phyloP scores from a whole-genome alignment of 257 asterid species.

The Capsicum rhomboideum region DNA sequence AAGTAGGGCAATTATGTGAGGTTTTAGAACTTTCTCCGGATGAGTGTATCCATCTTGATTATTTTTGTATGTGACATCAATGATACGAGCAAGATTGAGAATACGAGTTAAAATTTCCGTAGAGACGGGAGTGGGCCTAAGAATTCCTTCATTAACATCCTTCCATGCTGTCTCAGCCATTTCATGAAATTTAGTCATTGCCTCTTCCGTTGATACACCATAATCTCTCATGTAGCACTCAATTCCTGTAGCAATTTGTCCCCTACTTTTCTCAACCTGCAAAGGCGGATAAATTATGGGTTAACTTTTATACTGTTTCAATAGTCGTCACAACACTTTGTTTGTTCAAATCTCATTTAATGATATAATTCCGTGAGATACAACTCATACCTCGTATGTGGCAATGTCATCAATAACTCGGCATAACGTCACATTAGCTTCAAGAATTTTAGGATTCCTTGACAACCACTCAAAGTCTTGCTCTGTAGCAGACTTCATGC shows the following conservation, averaged over 20 bases:
- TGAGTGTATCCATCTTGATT: constrained; percentile 36
- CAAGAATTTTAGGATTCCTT: background rate
- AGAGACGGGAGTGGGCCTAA: constrained; percentile 1
- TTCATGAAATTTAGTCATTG: constrained; percentile 15
- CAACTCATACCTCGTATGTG: constrained; percentile 22
- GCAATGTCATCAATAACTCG: constrained; percentile 29
- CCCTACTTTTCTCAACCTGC: constrained; percentile 39
- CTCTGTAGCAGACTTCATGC: constrained; percentile 2
- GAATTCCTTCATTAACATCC: constrained; percentile 31
- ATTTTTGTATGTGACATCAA: constrained; percentile 24
- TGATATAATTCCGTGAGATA: background rate
- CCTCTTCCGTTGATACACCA: constrained; percentile 24
- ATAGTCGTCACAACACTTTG: background rate
- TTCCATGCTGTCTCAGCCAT: constrained; percentile 42
- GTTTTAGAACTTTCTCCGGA: constrained; percentile 14
- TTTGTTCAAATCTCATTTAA: background rate
- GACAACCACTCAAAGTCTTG: constrained; percentile 2
- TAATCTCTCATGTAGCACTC: constrained; percentile 41
- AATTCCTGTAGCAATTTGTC: constrained; percentile 36
- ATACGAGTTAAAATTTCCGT: constrained; percentile 14
- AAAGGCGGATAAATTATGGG: background rate
- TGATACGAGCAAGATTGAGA: constrained; percentile 22
- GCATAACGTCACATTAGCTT: background rate
- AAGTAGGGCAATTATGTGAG: constrained; percentile 14
- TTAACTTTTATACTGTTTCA: background rate